These are phyloP conservation scores for Ustanciosporium gigantosporum DNA, from an alignment of 1,284 basidiomycete species.

Conservation along the genomic window DNA sequence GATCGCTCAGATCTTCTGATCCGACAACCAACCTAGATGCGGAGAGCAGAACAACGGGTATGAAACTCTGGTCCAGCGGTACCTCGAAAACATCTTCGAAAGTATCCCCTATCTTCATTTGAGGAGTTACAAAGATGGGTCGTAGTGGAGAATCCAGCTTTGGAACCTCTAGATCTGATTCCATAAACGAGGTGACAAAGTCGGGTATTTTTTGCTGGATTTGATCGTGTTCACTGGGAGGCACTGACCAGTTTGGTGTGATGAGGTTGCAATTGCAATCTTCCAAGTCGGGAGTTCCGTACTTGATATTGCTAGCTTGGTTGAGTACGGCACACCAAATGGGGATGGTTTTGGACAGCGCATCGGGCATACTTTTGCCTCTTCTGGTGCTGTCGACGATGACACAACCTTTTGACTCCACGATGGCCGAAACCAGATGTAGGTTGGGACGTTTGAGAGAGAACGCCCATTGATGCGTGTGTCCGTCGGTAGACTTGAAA, in stretches of 20 bases:
- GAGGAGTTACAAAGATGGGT: slow-evolving; percentile 69
- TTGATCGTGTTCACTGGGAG: slow-evolving; percentile 64
- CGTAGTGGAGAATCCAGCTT: slow-evolving; percentile 66
- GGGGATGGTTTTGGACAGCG: slow-evolving; percentile 89
- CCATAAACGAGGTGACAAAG: slow-evolving; percentile 71
- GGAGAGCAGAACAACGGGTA: slow-evolving; percentile 76
- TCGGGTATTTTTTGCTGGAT: slow-evolving; percentile 70
- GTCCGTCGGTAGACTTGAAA: slow-evolving; percentile 97
- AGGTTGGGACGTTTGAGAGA: slow-evolving; percentile 72
- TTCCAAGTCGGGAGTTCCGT: slow-evolving; percentile 16
- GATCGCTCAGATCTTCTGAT: slow-evolving; percentile 63
- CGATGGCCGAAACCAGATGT: slow-evolving; percentile 71
- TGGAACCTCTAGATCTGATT: slow-evolving; percentile 54
- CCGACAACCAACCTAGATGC: slow-evolving; percentile 70
- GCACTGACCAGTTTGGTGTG: slow-evolving; percentile 49
- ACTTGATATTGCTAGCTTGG: slow-evolving; percentile 64
- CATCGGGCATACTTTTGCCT: slow-evolving; percentile 93
- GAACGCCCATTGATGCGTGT: slow-evolving; percentile 67
- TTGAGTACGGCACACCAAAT: slow-evolving; percentile 96
- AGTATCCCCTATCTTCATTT: slow-evolving; percentile 1
- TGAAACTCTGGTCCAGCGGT: slow-evolving; percentile 62
- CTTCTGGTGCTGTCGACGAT: slow-evolving; percentile 90
- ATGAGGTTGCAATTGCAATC: slow-evolving; percentile 45
- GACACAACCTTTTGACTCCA: slow-evolving; percentile 74
- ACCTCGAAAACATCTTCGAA: too few relatives aligned